phyloP scores from a whole-genome alignment of 2,329 filamentous ascomycete species.

The Calonectria montana region DNA sequence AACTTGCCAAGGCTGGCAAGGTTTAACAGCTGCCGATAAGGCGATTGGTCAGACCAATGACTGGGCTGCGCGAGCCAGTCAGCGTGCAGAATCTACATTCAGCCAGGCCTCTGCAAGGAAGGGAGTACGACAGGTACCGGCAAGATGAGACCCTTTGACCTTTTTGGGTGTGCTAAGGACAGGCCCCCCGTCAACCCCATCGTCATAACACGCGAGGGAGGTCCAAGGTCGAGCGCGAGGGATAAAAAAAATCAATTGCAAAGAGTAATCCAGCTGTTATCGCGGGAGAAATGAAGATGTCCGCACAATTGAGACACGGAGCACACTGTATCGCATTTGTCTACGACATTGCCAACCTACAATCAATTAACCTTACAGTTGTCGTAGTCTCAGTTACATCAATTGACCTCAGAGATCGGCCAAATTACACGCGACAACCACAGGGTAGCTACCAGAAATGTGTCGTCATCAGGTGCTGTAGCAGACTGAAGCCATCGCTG shows the following conservation, averaged over 20 bases:
- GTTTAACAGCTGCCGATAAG: constrained; percentile 44
- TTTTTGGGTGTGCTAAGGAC: constrained; percentile 1
- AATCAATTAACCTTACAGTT: constrained; percentile 36
- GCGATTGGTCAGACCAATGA: constrained; percentile 36
- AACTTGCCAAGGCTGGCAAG: constrained; percentile 37
- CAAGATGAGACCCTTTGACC: constrained; percentile 26
- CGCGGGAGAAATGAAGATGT: constrained; percentile 9
- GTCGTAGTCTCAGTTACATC: constrained; percentile 20
- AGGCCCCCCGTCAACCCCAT: constrained; percentile 20
- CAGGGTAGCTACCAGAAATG: neutral
- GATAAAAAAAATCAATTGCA: constrained; percentile 17
- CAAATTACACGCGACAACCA: neutral
- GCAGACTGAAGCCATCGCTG: constrained; percentile 14
- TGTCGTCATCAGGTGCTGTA: constrained; percentile 20
- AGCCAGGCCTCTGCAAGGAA: constrained; percentile 19
- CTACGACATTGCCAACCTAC: constrained; percentile 28
- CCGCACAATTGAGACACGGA: constrained; percentile 34
- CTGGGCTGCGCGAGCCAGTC: constrained; percentile 28
- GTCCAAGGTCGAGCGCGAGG: constrained; percentile 21
- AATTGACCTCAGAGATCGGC: constrained; percentile 17
- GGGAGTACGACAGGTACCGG: constrained; percentile 26
- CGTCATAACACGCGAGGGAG: constrained; percentile 38
- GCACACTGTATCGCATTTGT: constrained; percentile 28
- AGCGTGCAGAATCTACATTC: constrained; percentile 28
- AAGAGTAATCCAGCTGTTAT: constrained; percentile 8